These are phyloP conservation scores for Clavispora santaluciae DNA, from an alignment of 805 yeast species.

Conservation along the genomic window DNA sequence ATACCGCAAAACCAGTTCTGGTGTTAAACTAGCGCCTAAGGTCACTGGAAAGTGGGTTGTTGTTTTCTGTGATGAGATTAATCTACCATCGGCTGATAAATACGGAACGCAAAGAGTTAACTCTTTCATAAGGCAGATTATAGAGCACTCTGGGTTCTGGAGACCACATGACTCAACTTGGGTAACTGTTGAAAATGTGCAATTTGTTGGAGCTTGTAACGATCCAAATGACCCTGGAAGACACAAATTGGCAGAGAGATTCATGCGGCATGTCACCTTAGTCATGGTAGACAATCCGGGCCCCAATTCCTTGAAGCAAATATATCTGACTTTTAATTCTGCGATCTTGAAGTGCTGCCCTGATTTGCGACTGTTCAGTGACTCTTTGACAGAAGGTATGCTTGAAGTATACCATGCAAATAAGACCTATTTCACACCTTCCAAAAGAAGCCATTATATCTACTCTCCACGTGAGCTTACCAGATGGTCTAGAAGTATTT, in stretches of 20 bases:
- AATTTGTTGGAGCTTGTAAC: constrained; percentile 93
- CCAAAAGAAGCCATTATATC: constrained; percentile 54
- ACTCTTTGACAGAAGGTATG: constrained; percentile 58
- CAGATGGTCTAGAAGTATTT: constrained; percentile 77
- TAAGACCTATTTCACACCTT: constrained; percentile 33
- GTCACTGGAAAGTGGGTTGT: constrained; percentile 66
- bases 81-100: constrained; percentile 66
- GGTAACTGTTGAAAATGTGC: constrained; percentile 61
- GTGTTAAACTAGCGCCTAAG: constrained; percentile 54
- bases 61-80: constrained; percentile 87
- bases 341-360: constrained; percentile 63
- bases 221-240: constrained; percentile 83
- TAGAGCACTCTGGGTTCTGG: constrained; percentile 80
- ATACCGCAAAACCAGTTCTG: constrained; percentile 49
- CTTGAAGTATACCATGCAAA: constrained; percentile 52
- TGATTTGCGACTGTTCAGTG: constrained; percentile 48
- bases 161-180: constrained; percentile 52
- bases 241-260: constrained; percentile 48
- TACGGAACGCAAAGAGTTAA: constrained; percentile 73
- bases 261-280: constrained; percentile 61
- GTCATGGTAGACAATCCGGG: constrained; percentile 81
- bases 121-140: constrained; percentile 66
- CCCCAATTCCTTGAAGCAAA: constrained; percentile 51
- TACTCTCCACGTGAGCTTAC: constrained; percentile 90
- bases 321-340: constrained; percentile 54